Conservation (phyloP, 495 filamentous ascomycete species). For the Penicillium bovifimosum region DNA sequence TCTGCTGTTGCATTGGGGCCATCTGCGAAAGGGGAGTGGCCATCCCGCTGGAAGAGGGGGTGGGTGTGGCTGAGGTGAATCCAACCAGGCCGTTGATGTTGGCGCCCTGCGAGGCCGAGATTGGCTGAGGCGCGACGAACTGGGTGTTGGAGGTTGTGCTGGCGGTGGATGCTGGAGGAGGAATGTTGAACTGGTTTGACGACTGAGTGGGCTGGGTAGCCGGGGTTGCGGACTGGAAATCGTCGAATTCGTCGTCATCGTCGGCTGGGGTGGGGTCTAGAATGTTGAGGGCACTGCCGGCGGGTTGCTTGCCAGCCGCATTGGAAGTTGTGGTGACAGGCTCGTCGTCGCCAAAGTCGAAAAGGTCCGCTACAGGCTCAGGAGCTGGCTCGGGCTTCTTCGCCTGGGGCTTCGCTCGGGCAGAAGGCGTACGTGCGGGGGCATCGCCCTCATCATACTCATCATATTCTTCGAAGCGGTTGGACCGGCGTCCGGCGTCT, state of each 20-base stretch:
- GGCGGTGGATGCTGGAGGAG: slow-evolving; percentile 54
- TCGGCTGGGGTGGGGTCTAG: slow-evolving; percentile 51
- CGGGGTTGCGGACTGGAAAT: slow-evolving; percentile 90
- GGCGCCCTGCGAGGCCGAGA: slow-evolving; percentile 71
- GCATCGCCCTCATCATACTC: slow-evolving; percentile 80
- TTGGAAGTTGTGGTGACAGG: slow-evolving; percentile 43
- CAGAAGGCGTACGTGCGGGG: slow-evolving; percentile 39
- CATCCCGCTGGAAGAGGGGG: slow-evolving; percentile 44
- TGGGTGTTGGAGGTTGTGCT: slow-evolving; percentile 61
- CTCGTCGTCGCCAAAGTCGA: slow-evolving; percentile 79
- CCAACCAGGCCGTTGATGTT: slow-evolving; percentile 74
- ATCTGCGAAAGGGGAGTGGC: slow-evolving; percentile 46
- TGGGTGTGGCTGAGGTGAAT: slow-evolving; percentile 75
- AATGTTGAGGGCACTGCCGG: slow-evolving; percentile 50
- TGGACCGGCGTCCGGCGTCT: slow-evolving; percentile 55
- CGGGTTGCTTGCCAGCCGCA: slow-evolving; percentile 43
- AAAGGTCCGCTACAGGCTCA: slow-evolving; percentile 56
- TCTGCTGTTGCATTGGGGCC: slow-evolving; percentile 45
- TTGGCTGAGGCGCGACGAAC: slow-evolving; percentile 75
- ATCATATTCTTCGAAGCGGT: slow-evolving; percentile 94
- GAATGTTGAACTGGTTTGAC: slow-evolving; percentile 40
- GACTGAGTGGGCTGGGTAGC: slow-evolving; percentile 32
- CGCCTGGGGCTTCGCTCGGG: slow-evolving; percentile 45
- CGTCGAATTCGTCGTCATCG: slow-evolving; percentile 97
- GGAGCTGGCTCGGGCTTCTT: slow-evolving; percentile 65